phyloP scores from a whole-genome alignment of 371 early-diverging fungal species.

The Mucor circinelloides region DNA sequence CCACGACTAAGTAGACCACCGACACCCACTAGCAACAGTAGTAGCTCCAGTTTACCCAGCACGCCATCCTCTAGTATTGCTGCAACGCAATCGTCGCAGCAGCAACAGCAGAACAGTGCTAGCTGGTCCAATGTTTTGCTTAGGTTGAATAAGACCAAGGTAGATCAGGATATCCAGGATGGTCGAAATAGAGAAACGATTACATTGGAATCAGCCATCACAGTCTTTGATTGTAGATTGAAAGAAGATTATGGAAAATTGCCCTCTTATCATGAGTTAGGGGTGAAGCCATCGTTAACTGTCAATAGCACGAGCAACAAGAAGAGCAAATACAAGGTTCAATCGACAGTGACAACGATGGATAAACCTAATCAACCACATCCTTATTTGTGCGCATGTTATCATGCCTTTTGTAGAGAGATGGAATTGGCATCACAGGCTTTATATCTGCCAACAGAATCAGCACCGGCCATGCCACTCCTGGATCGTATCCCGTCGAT shows the following conservation, averaged over 20 bases:
- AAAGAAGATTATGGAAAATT: slow-evolving; percentile 50
- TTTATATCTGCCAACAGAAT: slow-evolving; percentile 21
- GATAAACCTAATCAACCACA: slow-evolving; percentile 18
- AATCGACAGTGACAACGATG: slow-evolving; percentile 4
- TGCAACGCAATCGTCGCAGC: neutral
- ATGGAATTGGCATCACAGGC: slow-evolving; percentile 44
- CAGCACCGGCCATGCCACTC: slow-evolving; percentile 21
- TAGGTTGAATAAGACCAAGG: slow-evolving; percentile 25
- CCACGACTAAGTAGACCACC: neutral
- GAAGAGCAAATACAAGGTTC: neutral
- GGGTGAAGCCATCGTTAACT: slow-evolving; percentile 18
- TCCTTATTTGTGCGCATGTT: slow-evolving; percentile 40
- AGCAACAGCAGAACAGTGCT: neutral
- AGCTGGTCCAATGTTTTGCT: slow-evolving; percentile 27
- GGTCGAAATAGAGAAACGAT: slow-evolving; percentile 29
- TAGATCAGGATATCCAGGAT: slow-evolving; percentile 7
- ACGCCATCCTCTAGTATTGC: neutral
- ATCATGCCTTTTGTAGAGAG: slow-evolving; percentile 36
- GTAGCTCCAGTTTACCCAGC: slow-evolving; percentile 1
- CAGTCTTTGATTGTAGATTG: slow-evolving; percentile 44
- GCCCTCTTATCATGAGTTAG: slow-evolving; percentile 48
- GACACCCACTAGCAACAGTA: neutral
- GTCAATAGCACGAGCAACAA: slow-evolving; percentile 1
- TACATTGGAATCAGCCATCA: slow-evolving; percentile 32
- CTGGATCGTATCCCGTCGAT: slow-evolving; percentile 42